These are phyloP conservation scores for Pichia eremophila DNA, from an alignment of 805 yeast species.

Conservation along the genomic window DNA sequence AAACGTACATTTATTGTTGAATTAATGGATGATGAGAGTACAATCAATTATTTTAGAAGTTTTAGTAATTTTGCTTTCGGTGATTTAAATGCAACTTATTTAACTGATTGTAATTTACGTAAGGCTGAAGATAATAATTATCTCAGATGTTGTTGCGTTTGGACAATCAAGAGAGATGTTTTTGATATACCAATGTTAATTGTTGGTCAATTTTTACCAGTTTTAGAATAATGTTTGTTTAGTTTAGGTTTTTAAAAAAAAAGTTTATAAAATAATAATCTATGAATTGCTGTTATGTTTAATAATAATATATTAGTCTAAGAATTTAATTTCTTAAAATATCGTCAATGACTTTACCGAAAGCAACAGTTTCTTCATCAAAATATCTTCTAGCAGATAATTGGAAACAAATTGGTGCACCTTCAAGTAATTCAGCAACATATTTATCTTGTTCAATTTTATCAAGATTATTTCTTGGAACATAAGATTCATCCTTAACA, in stretches of 20 bases:
- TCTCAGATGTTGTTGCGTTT: constrained; percentile 61
- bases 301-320: too few relatives aligned
- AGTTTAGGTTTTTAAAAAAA: too few relatives aligned
- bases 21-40: constrained; percentile 71
- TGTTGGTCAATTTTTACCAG: constrained; percentile 72
- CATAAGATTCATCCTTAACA: constrained; percentile 32
- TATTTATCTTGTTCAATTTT: constrained; percentile 39
- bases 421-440: constrained; percentile 36
- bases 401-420: constrained; percentile 50
- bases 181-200: constrained; percentile 80
- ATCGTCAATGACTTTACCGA: constrained; percentile 24
- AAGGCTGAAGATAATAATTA: constrained; percentile 31
- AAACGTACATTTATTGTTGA: constrained; percentile 66
- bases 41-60: constrained; percentile 60
- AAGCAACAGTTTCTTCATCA: constrained; percentile 46
- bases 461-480: constrained; percentile 39
- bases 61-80: constrained; percentile 70
- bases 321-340: constrained; percentile 9
- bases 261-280: too few relatives aligned
- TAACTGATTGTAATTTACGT: constrained; percentile 39
- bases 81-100: constrained; percentile 42
- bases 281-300: too few relatives aligned
- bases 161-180: constrained; percentile 79
- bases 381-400: constrained; percentile 43
- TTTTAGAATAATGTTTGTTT: constrained; percentile 27